Evolutionary conservation across 2,329 filamentous ascomycete species (phyloP), one percentile per base, ranked within the genome.

Genomic region (Zymoseptoria ardabiliae): DNA sequence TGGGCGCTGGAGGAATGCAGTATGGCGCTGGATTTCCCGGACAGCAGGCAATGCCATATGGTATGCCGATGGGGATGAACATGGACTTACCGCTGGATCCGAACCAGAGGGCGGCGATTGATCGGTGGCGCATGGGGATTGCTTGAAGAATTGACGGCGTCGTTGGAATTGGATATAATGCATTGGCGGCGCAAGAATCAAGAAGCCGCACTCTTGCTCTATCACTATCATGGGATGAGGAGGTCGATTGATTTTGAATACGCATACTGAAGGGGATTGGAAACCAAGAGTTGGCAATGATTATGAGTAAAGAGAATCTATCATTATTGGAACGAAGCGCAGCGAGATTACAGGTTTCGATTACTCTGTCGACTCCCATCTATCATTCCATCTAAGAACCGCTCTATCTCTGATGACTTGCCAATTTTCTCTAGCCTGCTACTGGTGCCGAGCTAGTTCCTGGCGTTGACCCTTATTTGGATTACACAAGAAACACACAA

Each of bases 91-190:
- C 54, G 1, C 8, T 56, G 54, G 77, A 82, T 68, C 72, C 77
- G 4, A 74, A 74, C 56, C 81, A 83, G 67, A 74, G 81, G 57
- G 82, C 80, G 60, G 74, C 81, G 60, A 84, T 86, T 71, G 82
- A 85, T 73, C 80, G 78, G 35, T 86, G 83, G 83, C 78, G 83
- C 67, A 76, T 81, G 66, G 70, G 74, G 53, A 70, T 78, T 57
- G 66, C 65, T 54, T 57, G 30, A 48, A 53, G 48, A 13, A 17
- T 45, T 45, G 13, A 45, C 17, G 10, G 17, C 13, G 2, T 17
- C 13, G 2, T 17, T 45, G 13, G 35, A 17, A 17, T 13, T 45
- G 35, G 3, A 17, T 45, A 13, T 5, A 45, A 45, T 7, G 11
- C 35, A 45, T 45, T 3, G 11, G 5, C 13, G 35, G 35, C 35